Base-by-base conservation (phyloP, 768 basidiomycete species). In the Nevesoporus exiguus region DNA sequence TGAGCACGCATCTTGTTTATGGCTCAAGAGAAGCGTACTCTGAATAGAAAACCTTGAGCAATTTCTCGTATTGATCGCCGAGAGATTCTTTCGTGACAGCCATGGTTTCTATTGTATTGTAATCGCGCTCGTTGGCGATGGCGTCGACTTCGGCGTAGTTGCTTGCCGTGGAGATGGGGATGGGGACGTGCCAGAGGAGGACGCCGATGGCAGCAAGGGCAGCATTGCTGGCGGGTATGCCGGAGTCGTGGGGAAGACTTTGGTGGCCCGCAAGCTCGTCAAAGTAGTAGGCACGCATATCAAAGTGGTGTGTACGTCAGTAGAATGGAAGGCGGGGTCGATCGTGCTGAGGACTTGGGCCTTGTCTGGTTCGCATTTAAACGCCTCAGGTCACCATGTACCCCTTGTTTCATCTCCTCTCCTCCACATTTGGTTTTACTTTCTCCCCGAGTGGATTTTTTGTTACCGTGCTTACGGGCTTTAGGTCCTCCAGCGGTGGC, bases 91-190 rank as follows among this genome's bases (percentile, higher is more conserved):
- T 85, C 9, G 86, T 87, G 11, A 92, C 82, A 56, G 86, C 84
- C 63, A 94, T 86, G 50, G 75, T 76, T 57, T 96, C 93, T 49
- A 88, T 76, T 69, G 93, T 93, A 74, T 88, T 91, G 77, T 95
- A 95, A 15, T 77, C 82, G 21, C 84, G 71, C 68, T 88, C 78
- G 47, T 74, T 71, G 1, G 92, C 88, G 52, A 94, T 71, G 14
- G 60, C 75, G 59, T 93, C 77, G 63, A 89, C 65, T 15, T 70
- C 59, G 64, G 85, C 77, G 55, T 86, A 77, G 21, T 71, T 52
- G 24, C 31, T 53, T 0, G 77, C 61, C 11, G 29, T 0, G n/a
- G 55, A 25, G 2, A 51, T 76, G 2, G 84, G 80, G 21, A 88
- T 74, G 0, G 88, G 85, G 58, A 92, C 81, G 27, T 72, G 69